These are phyloP conservation scores for Backusella sp. DNA, from an alignment of 192 early-diverging fungal species.

Conservation along the genomic window DNA sequence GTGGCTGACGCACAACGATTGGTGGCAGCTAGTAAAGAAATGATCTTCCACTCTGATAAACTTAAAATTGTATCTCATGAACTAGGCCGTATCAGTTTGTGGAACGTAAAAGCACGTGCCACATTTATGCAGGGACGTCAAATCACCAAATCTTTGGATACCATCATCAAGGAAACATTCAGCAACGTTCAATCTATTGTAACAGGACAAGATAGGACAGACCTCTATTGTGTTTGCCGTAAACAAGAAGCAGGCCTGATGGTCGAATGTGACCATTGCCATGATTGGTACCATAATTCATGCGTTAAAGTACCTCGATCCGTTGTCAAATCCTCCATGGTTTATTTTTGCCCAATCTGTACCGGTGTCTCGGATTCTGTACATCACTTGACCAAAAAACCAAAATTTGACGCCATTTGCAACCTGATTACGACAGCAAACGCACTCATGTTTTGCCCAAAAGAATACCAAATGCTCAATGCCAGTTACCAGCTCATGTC, in stretches of 20 bases:
- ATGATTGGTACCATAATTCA: conserved; percentile 63
- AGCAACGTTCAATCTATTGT: not conserved
- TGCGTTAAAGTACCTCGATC: conserved; percentile 52
- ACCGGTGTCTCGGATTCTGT: conserved; percentile 10
- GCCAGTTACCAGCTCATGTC: conserved; percentile 9
- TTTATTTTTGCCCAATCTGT: conserved; percentile 63
- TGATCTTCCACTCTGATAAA: not conserved
- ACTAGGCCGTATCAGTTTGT: not conserved
- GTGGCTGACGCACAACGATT: conserved; percentile 7
- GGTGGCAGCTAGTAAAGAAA: not conserved
- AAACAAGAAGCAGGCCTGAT: conserved; percentile 59
- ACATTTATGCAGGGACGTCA: conserved; percentile 8
- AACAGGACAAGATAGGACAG: not conserved
- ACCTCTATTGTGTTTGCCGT: conserved; percentile 61
- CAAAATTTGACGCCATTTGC: conserved; percentile 35
- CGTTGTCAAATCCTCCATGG: conserved; percentile 41
- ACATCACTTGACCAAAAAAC: conserved; percentile 33
- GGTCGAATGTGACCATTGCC: conserved; percentile 66
- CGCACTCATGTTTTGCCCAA: conserved; percentile 40
- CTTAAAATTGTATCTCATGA: not conserved
- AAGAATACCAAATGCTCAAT: conserved; percentile 27
- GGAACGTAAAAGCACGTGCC: conserved; percentile 9
- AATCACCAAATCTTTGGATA: not conserved
- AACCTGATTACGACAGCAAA: conserved; percentile 43
- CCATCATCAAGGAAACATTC: conserved; percentile 1